These are phyloP conservation scores for Thalassiosira allenii DNA, from an alignment of 352 stramenopile species.

Conservation along the genomic window DNA sequence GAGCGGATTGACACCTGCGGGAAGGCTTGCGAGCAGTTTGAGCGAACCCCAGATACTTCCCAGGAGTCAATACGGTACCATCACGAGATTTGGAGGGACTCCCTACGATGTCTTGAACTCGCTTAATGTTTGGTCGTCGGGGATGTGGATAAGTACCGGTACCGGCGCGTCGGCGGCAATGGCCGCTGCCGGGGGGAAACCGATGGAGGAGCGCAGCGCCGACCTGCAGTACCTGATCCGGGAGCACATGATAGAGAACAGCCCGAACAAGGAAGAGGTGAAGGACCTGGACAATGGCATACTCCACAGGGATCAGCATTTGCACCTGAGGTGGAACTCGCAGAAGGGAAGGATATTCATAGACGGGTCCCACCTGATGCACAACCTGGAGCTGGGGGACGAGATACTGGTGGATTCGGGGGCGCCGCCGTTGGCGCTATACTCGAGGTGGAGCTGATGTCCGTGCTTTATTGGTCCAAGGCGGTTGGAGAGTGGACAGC, in stretches of 20 bases:
- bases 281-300: conserved; percentile 83
- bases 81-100: conserved; percentile 74
- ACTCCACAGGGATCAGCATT: conserved; percentile 71
- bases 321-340: conserved; percentile 88
- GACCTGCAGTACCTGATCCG: conserved; percentile 89
- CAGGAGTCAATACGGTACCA: conserved; percentile 69
- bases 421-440: conserved; percentile 69
- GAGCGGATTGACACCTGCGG: background rate
- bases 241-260: conserved; percentile 86
- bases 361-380: conserved; percentile 82
- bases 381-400: conserved; percentile 87
- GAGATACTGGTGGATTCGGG: conserved; percentile 85
- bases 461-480: too few relatives aligned
- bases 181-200: conserved; percentile 84
- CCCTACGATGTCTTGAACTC: conserved; percentile 79
- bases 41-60: conserved; percentile 38
- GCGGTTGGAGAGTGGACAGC: background rate
- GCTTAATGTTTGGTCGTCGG: conserved; percentile 90
- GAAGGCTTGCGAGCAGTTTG: conserved; percentile 32
- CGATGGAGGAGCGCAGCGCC: conserved; percentile 74
- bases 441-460: too few relatives aligned
- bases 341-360: conserved; percentile 85
- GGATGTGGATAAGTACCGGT: conserved; percentile 88
- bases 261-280: conserved; percentile 72
- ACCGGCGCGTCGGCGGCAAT: conserved; percentile 88